These are phyloP conservation scores for Phoenix roebelenii DNA, from an alignment of 176 grass and related monocot genomes.

Conservation along the genomic window DNA sequence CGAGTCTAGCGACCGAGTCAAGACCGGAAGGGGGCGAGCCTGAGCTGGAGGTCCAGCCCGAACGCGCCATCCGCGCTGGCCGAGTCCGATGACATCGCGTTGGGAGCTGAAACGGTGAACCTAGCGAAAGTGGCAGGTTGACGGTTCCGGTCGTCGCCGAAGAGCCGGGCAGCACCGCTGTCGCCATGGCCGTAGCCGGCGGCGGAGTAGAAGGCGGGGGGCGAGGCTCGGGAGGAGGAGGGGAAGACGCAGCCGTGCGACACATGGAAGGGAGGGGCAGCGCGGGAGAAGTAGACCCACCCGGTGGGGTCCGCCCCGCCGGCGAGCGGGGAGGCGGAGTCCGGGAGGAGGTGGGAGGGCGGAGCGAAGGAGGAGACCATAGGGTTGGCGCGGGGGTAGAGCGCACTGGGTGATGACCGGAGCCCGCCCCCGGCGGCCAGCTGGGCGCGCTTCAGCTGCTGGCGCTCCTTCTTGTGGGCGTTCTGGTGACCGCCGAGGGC, in stretches of 20 bases:
- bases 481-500: conserved; percentile 25
- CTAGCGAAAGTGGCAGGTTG: background rate
- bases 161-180: background rate
- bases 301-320: conserved; percentile 32
- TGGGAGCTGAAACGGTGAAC: background rate
- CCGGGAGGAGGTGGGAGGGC: conserved; percentile 47
- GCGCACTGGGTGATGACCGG: background rate
- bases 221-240: background rate
- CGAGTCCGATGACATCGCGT: background rate
- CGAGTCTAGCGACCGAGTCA: conserved; percentile 16
- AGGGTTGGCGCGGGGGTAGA: background rate
- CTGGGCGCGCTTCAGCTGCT: conserved; percentile 16
- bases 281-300: conserved; percentile 95
- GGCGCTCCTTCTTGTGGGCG: conserved; percentile 30
- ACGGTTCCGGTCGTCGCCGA: background rate
- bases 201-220: background rate
- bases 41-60: conserved; percentile 13
- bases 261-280: conserved; percentile 49
- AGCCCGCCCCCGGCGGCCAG: conserved; percentile 1
- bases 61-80: background rate
- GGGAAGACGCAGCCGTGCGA: conserved; percentile 80
- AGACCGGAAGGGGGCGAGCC: background rate
- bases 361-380: background rate
- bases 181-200: conserved; percentile 14
- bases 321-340: conserved; percentile 7